A percentile compares a stretch with the other conserved stretches of the same genome.
These are phyloP conservation scores for Fusarium nematophilum DNA, from an alignment of 2,329 filamentous ascomycete genomes.

Conservation along the genomic window DNA sequence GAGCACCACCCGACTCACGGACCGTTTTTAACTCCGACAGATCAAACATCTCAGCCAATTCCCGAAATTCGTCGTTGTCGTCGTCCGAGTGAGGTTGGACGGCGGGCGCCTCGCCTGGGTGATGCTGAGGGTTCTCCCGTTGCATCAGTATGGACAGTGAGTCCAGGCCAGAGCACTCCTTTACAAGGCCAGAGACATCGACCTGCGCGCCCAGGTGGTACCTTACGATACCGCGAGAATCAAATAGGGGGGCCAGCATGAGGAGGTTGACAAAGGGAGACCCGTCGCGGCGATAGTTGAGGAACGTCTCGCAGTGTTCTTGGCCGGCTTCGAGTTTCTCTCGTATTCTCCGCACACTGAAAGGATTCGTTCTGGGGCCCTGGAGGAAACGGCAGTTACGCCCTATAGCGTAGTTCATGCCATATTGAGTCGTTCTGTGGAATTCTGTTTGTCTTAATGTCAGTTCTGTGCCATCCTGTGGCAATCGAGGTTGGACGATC, in stretches of 20 bases:
- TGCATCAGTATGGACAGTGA: slow-evolving; percentile 63
- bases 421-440: slow-evolving; percentile 79
- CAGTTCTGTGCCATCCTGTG: not conserved
- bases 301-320: slow-evolving; percentile 78
- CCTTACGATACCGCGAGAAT: slow-evolving; percentile 72
- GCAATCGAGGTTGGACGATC: fast-evolving
- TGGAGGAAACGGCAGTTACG: slow-evolving; percentile 84
- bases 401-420: slow-evolving; percentile 77
- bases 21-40: slow-evolving; percentile 73
- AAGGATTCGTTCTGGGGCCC: slow-evolving; percentile 75
- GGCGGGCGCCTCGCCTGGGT: slow-evolving; percentile 16
- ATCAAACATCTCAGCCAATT: slow-evolving; percentile 77
- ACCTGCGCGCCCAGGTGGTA: slow-evolving; percentile 80
- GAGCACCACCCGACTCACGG: slow-evolving; percentile 70
- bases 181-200: slow-evolving; percentile 75
- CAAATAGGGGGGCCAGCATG: slow-evolving; percentile 78
- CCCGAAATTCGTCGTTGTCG: slow-evolving; percentile 69
- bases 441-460: slow-evolving; percentile 66
- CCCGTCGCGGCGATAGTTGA: slow-evolving; percentile 83
- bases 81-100: slow-evolving; percentile 4
- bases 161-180: slow-evolving; percentile 73
- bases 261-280: slow-evolving; percentile 82
- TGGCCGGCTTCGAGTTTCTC: slow-evolving; percentile 71
- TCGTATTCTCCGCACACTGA: slow-evolving; percentile 70
- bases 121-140: slow-evolving; percentile 43